Conservation (phyloP, 352 stramenopile genomes). For the Phytophthora megakarya region DNA sequence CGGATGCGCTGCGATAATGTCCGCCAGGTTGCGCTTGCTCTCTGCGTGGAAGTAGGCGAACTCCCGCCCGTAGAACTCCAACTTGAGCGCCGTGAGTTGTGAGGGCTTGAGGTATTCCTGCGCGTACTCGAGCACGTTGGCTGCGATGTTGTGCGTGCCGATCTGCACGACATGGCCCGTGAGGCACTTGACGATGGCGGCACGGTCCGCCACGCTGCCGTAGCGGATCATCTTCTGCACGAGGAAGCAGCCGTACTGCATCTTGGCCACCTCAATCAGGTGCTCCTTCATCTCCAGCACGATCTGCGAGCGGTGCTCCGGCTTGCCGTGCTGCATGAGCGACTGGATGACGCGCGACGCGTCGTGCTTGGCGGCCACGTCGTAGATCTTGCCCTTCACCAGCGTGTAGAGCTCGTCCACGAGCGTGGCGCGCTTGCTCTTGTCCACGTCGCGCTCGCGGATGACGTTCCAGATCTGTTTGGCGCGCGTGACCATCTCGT, state of each 20-base stretch:
- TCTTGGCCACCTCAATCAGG: constrained; percentile 94
- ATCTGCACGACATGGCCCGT: constrained; percentile 93
- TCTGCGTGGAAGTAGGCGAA: constrained; percentile 88
- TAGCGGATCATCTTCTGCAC: constrained; percentile 98
- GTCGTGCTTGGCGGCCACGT: constrained; percentile 96
- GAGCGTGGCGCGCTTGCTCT: constrained; percentile 80
- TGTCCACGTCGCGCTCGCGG: constrained; percentile 85
- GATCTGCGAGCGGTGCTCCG: constrained; percentile 85
- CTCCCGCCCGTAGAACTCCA: constrained; percentile 91
- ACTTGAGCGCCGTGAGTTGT: constrained; percentile 84
- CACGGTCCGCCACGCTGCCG: constrained; percentile 81
- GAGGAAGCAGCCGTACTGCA: constrained; percentile 97
- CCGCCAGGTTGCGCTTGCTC: constrained; percentile 81
- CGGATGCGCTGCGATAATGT: constrained; percentile 71
- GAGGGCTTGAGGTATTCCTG: constrained; percentile 88
- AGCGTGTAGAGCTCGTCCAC: constrained; percentile 92
- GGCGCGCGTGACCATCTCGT: constrained; percentile 91
- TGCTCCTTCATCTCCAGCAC: constrained; percentile 92
- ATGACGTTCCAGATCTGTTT: constrained; percentile 98
- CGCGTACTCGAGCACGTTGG: constrained; percentile 92
- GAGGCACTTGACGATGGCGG: constrained; percentile 88
- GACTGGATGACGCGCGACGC: constrained; percentile 95
- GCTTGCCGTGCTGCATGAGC: constrained; percentile 93
- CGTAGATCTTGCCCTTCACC: constrained; percentile 94
- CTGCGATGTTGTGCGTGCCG: constrained; percentile 94